A percentile compares a stretch with the other conserved stretches of the same genome.
Conservation (phyloP, 2,329 filamentous ascomycete genomes). For the Diaporthe velutina region DNA sequence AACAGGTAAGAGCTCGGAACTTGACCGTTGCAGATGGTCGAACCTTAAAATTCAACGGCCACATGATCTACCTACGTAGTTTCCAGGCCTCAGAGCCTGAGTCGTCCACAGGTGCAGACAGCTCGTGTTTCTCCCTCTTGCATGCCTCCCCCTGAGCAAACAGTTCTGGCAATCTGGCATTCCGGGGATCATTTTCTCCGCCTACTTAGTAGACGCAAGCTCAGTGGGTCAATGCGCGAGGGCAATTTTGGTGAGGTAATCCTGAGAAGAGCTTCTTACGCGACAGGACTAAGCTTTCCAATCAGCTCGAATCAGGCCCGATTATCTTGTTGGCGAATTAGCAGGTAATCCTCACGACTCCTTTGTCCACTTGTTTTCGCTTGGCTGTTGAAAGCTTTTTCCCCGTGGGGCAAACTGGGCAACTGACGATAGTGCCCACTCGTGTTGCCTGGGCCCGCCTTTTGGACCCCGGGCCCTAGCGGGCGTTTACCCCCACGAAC, state of each 20-base stretch:
- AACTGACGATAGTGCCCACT: background rate
- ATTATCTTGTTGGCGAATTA: background rate
- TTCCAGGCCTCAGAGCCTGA: background rate
- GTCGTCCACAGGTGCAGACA: background rate
- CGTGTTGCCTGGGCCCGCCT: slow-evolving; percentile 10
- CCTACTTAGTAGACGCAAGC: background rate
- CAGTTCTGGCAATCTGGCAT: background rate
- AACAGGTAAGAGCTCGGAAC: background rate
- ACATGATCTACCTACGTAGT: background rate
- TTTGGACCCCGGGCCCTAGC: background rate
- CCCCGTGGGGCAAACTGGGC: slow-evolving; percentile 7
- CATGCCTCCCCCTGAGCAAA: background rate
- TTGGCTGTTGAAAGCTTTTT: slow-evolving; percentile 21
- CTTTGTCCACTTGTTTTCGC: background rate
- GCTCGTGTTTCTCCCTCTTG: background rate
- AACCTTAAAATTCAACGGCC: background rate
- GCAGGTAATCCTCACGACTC: background rate
- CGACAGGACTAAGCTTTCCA: background rate
- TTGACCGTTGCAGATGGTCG: background rate
- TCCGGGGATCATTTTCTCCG: background rate
- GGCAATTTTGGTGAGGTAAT: slow-evolving; percentile 25
- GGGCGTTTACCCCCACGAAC: background rate
- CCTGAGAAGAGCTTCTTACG: background rate
- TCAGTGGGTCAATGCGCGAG: background rate
- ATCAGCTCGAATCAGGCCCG: background rate